Evolutionary conservation across 2,329 filamentous ascomycete genomes (phyloP).

Genomic region (Sarocladium kiliense): DNA sequence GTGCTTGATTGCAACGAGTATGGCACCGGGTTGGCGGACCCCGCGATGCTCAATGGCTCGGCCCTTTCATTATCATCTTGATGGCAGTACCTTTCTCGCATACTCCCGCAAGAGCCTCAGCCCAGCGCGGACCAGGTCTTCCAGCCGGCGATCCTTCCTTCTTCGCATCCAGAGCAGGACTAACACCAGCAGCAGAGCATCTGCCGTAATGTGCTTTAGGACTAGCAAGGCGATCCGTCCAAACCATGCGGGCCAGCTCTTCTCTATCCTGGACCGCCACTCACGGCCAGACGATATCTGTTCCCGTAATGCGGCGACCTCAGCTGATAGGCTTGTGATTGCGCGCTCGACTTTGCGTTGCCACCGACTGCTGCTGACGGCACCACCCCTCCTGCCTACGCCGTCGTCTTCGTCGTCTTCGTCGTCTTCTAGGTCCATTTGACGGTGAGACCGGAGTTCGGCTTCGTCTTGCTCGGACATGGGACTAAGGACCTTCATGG

Average conservation of each 20-base stretch:
- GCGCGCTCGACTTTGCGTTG: conserved; percentile 77
- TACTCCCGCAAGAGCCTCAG: conserved; percentile 55
- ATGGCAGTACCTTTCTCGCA: conserved; percentile 51
- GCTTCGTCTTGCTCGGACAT: conserved; percentile 79
- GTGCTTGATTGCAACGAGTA: too few species aligned
- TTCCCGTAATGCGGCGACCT: conserved; percentile 86
- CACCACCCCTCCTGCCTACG: conserved; percentile 17
- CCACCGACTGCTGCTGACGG: conserved; percentile 50
- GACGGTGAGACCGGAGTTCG: conserved; percentile 47
- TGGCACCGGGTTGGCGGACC: too few species aligned
- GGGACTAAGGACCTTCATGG: conserved; percentile 71
- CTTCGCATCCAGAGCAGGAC: conserved; percentile 68
- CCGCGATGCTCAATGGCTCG: too few species aligned
- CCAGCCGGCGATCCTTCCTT: conserved; percentile 64
- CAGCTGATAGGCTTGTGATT: conserved; percentile 82
- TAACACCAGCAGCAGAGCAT: conserved; percentile 60
- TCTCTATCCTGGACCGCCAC: conserved; percentile 60
- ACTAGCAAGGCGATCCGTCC: conserved; percentile 64
- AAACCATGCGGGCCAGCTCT: conserved; percentile 63
- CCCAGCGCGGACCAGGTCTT: conserved; percentile 66
- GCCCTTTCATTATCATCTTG: too few species aligned
- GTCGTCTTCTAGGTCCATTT: conserved; percentile 40
- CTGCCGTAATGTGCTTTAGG: conserved; percentile 68
- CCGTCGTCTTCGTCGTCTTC: conserved; percentile 28
- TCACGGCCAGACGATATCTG: conserved; percentile 77